These are phyloP conservation scores for Candida tetrigidarum DNA, from an alignment of 1,139 yeast species.

Conservation along the genomic window DNA sequence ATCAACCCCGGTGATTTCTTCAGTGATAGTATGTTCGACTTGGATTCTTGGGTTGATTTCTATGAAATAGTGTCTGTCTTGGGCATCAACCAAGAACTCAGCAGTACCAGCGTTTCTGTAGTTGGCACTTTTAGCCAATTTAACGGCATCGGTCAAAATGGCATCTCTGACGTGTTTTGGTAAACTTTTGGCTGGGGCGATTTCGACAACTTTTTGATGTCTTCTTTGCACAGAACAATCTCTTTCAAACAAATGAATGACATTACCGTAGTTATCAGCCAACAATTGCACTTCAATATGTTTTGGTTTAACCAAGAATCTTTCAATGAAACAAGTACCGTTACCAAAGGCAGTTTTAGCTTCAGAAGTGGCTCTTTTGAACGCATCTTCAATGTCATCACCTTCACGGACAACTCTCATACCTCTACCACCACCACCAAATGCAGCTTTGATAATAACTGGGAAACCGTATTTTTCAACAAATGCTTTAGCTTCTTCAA, in stretches of 20 bases:
- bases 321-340: conserved; percentile 97
- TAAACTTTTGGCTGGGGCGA: conserved; percentile 97
- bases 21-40: conserved; percentile 98
- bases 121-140: conserved; percentile 82
- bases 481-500: conserved; percentile 77
- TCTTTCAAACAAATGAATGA: conserved; percentile 94
- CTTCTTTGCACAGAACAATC: conserved; percentile 99
- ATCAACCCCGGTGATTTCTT: conserved; percentile 98
- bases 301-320: conserved; percentile 94
- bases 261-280: conserved; percentile 95
- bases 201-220: conserved; percentile 98
- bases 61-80: conserved; percentile 95
- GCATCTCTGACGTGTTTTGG: conserved; percentile 86
- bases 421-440: conserved; percentile 99
- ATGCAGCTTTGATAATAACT: conserved; percentile 97
- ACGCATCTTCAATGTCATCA: conserved; percentile 90
- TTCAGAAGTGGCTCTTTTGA: conserved; percentile 91
- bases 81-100: conserved; percentile 91
- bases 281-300: conserved; percentile 97
- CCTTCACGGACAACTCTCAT: conserved; percentile 99
- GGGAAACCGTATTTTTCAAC: conserved; percentile 90
- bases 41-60: conserved; percentile 99
- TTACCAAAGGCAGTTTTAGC: conserved; percentile 96
- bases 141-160: conserved; percentile 92
- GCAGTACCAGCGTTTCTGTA: conserved; percentile 99